These are phyloP conservation scores for Striga hermonthica DNA, from an alignment of 305 asterid genomes.

Conservation along the genomic window DNA sequence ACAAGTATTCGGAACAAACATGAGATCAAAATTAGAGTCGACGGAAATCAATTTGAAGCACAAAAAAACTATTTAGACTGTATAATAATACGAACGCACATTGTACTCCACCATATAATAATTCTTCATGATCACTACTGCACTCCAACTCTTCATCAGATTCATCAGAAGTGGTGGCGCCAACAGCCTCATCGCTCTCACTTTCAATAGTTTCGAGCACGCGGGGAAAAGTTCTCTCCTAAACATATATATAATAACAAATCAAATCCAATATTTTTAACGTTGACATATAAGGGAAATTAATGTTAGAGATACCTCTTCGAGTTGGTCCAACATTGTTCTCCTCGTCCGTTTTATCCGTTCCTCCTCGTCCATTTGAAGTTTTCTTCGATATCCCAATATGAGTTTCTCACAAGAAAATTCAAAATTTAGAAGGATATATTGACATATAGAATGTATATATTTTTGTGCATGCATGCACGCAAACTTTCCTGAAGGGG, in stretches of 20 bases:
- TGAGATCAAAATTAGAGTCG: background rate
- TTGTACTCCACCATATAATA: constrained; percentile 29
- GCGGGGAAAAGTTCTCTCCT: constrained; percentile 42
- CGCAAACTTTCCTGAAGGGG: constrained; percentile 35
- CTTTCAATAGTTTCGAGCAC: constrained; percentile 36
- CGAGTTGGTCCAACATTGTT: constrained; percentile 45
- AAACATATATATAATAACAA: background rate
- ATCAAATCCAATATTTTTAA: background rate
- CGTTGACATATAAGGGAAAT: background rate
- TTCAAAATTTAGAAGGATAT: background rate
- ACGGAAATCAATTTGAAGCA: background rate
- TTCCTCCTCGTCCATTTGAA: constrained; percentile 45
- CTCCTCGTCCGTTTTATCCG: constrained; percentile 44
- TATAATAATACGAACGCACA: too few species aligned
- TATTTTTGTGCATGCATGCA: constrained; percentile 21
- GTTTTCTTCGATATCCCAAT: background rate
- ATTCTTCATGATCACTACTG: constrained; percentile 38
- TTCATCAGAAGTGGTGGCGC: constrained; percentile 26
- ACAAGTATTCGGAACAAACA: background rate
- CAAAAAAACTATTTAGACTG: background rate
- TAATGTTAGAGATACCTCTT: constrained; percentile 35
- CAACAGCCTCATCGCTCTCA: constrained; percentile 32
- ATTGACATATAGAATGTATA: background rate
- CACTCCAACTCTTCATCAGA: constrained; percentile 34
- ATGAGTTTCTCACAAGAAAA: background rate